These are phyloP conservation scores for Solanum appendiculatum DNA, from an alignment of 257 asterid species.

Conservation along the genomic window DNA sequence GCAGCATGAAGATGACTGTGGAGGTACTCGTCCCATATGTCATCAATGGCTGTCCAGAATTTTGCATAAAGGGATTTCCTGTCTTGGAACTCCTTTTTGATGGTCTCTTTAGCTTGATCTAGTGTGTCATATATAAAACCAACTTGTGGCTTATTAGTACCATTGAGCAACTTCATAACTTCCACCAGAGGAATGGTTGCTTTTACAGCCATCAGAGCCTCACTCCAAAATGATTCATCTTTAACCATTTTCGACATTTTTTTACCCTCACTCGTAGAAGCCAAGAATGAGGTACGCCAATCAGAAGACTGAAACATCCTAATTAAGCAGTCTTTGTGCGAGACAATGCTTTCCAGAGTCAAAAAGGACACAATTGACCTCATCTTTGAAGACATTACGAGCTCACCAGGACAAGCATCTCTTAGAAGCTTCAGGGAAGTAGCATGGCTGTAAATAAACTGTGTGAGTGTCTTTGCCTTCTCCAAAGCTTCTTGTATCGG, in stretches of 20 bases:
- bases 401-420: constrained; percentile 6
- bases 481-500: constrained; percentile 17
- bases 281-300: constrained; percentile 2
- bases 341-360: constrained; percentile 46
- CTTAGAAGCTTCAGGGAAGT: constrained; percentile 11
- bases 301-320: constrained; percentile 22
- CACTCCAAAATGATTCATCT: constrained; percentile 35
- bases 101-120: constrained; percentile 57
- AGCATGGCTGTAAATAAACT: constrained; percentile 22
- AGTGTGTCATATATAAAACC: constrained; percentile 42
- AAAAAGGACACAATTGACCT: constrained; percentile 22
- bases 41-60: constrained; percentile 49
- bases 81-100: constrained; percentile 23
- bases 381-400: constrained; percentile 20
- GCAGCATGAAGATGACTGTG: constrained; percentile 58
- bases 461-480: constrained; percentile 33
- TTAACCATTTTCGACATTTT: constrained; percentile 26
- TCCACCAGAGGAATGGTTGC: constrained; percentile 44
- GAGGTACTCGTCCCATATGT: constrained; percentile 45
- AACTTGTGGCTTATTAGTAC: constrained; percentile 11
- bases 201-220: constrained; percentile 19
- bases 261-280: constrained; percentile 22
- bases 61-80: constrained; percentile 19
- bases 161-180: constrained; percentile 22
- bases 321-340: constrained; percentile 12